These are phyloP conservation scores for Pelargonium nanum DNA, from an alignment of 345 rosid genomes.

Conservation along the genomic window DNA sequence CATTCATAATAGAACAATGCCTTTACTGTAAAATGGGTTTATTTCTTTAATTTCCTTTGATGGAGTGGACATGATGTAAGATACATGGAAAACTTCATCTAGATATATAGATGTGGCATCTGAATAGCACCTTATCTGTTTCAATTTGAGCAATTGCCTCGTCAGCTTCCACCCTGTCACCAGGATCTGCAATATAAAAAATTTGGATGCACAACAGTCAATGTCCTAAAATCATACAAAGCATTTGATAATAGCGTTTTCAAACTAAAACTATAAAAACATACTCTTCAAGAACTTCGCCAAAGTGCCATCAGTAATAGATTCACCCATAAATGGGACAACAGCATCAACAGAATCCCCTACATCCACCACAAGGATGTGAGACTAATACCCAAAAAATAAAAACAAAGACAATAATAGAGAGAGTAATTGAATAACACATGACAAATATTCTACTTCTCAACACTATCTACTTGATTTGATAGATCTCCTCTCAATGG, in stretches of 20 bases:
- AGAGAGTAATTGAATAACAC: background rate
- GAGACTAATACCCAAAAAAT: constrained; percentile 10
- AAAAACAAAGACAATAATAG: constrained; percentile 2
- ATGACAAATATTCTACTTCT: background rate
- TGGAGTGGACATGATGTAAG: background rate
- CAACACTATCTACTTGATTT: background rate
- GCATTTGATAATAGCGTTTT: background rate
- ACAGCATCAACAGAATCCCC: constrained; percentile 66
- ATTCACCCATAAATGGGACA: constrained; percentile 91
- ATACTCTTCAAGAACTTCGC: constrained; percentile 67
- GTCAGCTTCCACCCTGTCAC: constrained; percentile 29
- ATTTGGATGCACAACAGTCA: background rate
- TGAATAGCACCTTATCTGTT: constrained; percentile 23
- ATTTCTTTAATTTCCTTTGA: background rate
- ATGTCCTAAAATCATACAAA: too few relatives aligned
- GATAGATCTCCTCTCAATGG: background rate
- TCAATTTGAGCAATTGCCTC: constrained; percentile 34
- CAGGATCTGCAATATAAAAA: constrained; percentile 17
- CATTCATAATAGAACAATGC: background rate
- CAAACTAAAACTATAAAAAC: constrained; percentile 14
- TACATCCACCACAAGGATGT: constrained; percentile 10
- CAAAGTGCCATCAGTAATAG: constrained; percentile 76
- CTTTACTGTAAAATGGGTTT: background rate
- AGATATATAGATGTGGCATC: background rate
- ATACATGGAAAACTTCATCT: background rate